Evolutionary conservation across 495 filamentous ascomycete species (phyloP), one percentile per base, ranked within the genome.

Genomic region (Beverwykella pulmonaria): DNA sequence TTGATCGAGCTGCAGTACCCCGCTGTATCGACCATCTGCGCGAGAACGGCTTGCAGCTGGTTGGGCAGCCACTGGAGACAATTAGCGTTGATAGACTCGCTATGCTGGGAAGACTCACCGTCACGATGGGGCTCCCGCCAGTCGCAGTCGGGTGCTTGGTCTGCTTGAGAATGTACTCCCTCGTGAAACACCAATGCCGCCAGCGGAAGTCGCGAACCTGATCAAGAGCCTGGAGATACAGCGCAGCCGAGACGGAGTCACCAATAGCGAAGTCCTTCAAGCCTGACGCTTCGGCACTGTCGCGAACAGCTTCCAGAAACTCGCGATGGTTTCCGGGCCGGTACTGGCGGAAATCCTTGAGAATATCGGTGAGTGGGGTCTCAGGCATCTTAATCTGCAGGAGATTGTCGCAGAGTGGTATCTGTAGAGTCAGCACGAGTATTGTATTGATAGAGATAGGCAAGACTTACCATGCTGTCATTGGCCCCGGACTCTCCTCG

Each of bases 101-200:
- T 58, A 36, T 1, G 27, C 17, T 1, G 10, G 2, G 15, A 6
- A 22, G n/a, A 79, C 83, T 71, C 76, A 85, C 85, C 20, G 90
- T 93, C 14, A 97, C 90, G 62, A 97, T 96, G 0, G 92, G 92
- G 72, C 90, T 93, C 1, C 92, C 92, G 0, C 92, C 92, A 0
- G 92, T 97, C 4, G 92, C 92, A 27, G 90, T 93, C 0, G 92
- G 92, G 71, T 97, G 90, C 0, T 79, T 81, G 0, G 90, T 94
- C 61, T 87, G 83, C 72, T 90, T 91, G 59, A 97, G 83, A 63
- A 97, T 96, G 68, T 97, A 97, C 81, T 97, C 92, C 22, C 91
- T 80, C n/a, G 92, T 92, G 70, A 97, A 96, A 65, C 92, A 87
- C 92, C 92, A 97, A 72, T 96, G 92, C 2, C 92, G 82, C 92